Base-by-base conservation (phyloP, 2,329 filamentous ascomycete genomes). In the Pseudonectria buxi region DNA sequence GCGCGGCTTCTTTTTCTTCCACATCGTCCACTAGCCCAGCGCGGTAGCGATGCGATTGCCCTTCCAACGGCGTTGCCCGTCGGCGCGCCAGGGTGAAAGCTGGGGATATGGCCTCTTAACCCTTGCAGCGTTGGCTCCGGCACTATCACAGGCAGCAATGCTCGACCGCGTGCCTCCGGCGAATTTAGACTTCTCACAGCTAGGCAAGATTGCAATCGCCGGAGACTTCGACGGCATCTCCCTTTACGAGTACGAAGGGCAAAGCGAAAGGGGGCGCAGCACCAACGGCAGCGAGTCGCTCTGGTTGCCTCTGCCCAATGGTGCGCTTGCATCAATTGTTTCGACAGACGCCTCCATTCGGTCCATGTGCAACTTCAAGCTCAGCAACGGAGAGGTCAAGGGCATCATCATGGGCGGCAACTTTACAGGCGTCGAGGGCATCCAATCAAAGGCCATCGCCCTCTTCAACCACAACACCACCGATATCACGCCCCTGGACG, bases 151-250 rank as follows among this genome's bases (percentile, higher is more conserved):
- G 15, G 76, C 75, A 26, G 62, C 80, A 42, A 71, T 66, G 22
- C 82, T 86, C 58, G 74, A 68, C 30, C 59, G 76, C 11, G 72
- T 78, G 26, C 78, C 86, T 3, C 67, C 77, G 11, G 69, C 84
- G 37, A 80, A 89, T 53, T 76, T 98, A 56, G 84, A 94, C 56
- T 73, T 95, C 40, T 76, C 74, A 18, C 68, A 79, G 38, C 69
- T 98, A 25, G 92, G 92, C 39, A 78, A 84, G 50, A 81, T 95
- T 47, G 88, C 85, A 36, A 72, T 98, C 40, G 83, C 80, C 2
- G 92, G 92, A 50, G 82, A 95, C 62, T 98, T 95, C 58, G 79
- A 86, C 53, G 86, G 88, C 36, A 84, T 96, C 51, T 95, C 92
- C 10, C 68, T 95, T 26, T 96, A 92, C 66, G 71, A 89, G 56